Percentiles rank a stretch among this genome's conserved stretches.
These are phyloP conservation scores for Mycogone perniciosa DNA, from an alignment of 2,329 filamentous ascomycete species.

Conservation along the genomic window DNA sequence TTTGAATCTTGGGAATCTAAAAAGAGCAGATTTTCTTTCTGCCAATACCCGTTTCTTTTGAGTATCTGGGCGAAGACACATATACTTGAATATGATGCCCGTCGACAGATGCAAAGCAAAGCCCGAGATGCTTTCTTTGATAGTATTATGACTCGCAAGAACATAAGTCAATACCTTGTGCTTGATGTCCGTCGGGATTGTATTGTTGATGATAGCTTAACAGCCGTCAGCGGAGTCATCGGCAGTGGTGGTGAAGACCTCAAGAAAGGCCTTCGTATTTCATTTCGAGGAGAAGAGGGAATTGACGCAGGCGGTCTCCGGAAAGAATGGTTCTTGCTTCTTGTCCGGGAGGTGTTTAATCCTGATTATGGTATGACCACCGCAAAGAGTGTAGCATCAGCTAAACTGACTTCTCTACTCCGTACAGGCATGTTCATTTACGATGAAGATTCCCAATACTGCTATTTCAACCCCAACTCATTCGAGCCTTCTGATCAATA, in stretches of 20 bases:
- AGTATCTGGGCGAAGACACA: constrained; percentile 90
- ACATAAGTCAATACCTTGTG: constrained; percentile 69
- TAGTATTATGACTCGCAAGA: constrained; percentile 70
- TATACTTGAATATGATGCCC: constrained; percentile 81
- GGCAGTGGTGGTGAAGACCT: constrained; percentile 76
- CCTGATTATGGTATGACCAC: constrained; percentile 67
- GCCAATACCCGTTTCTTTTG: constrained; percentile 85
- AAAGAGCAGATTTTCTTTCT: constrained; percentile 73
- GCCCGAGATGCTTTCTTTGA: constrained; percentile 87
- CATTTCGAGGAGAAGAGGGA: constrained; percentile 83
- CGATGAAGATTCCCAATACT: constrained; percentile 83
- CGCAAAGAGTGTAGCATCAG: constrained; percentile 5
- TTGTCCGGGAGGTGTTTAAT: constrained; percentile 86
- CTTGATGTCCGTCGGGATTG: constrained; percentile 77
- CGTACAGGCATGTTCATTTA: constrained; percentile 77
- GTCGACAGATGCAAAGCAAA: constrained; percentile 82
- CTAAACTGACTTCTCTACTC: neutral
- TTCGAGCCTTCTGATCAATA: constrained; percentile 91
- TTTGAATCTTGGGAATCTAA: constrained; percentile 83
- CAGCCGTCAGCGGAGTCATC: constrained; percentile 76
- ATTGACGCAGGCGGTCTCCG: constrained; percentile 83
- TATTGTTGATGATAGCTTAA: constrained; percentile 80
- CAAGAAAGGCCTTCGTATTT: constrained; percentile 82
- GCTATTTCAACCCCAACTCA: constrained; percentile 87
- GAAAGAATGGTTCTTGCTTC: constrained; percentile 90